A percentile compares a stretch with the other conserved stretches of the same genome.
Evolutionary conservation across 1,284 basidiomycete species (phyloP).

Genomic region (Leccinum solheimii): DNA sequence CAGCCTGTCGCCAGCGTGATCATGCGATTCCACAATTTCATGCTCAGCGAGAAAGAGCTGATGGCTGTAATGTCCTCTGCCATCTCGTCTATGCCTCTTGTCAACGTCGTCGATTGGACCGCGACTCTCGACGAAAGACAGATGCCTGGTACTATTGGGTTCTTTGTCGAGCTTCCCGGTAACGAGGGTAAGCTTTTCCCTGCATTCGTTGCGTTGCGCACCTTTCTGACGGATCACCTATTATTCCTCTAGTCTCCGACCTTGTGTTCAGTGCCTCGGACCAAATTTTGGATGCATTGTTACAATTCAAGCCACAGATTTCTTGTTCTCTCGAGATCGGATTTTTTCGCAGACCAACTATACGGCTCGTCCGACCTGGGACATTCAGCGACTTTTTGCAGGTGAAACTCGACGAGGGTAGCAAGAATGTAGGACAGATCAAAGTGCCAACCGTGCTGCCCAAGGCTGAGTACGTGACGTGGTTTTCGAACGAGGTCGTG

Average conservation of each 20-base stretch:
- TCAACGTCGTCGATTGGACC: background rate
- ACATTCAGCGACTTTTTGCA: background rate
- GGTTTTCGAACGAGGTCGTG: background rate
- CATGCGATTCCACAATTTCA: background rate
- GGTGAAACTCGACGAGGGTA: background rate
- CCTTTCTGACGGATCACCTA: background rate
- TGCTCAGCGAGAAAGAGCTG: constrained; percentile 9
- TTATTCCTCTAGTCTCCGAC: background rate
- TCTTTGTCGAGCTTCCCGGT: background rate
- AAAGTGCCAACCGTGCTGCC: background rate
- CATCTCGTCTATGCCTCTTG: constrained; percentile 2
- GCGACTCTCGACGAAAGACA: background rate
- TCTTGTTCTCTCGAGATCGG: background rate
- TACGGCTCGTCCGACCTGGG: background rate
- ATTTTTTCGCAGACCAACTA: background rate
- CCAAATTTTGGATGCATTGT: background rate
- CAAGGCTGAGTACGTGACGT: background rate
- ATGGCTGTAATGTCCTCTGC: background rate
- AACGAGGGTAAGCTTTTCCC: background rate
- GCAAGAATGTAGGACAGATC: background rate
- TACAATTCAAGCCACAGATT: background rate
- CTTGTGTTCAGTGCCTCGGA: background rate
- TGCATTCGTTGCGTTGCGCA: background rate
- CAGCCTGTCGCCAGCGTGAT: constrained; percentile 3
- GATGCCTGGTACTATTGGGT: background rate